phyloP scores from a whole-genome alignment of 345 rosid genomes.

The Isatis tinctoria region DNA sequence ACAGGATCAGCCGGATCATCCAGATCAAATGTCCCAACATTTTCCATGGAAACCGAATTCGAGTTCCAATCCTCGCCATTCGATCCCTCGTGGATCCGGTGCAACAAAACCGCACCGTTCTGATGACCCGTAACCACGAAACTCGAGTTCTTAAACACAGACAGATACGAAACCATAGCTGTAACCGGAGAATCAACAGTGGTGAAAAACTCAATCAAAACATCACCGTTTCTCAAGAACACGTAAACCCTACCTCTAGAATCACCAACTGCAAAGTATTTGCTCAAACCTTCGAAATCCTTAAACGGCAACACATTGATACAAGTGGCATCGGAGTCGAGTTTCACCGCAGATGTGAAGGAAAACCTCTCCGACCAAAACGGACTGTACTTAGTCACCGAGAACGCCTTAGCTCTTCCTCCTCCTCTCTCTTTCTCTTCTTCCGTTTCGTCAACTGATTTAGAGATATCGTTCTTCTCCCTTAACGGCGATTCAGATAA shows the following conservation, averaged over 20 bases:
- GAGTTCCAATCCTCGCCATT: conserved; percentile 70
- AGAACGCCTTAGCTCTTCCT: conserved; percentile 41
- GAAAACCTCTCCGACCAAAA: conserved; percentile 90
- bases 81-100: conserved; percentile 53
- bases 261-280: conserved; percentile 87
- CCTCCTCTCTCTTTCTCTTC: conserved; percentile 16
- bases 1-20: conserved; percentile 41
- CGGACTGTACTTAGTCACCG: conserved; percentile 64
- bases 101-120: conserved; percentile 61
- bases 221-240: conserved; percentile 75
- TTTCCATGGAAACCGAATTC: conserved; percentile 50
- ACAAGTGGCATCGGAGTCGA: conserved; percentile 68
- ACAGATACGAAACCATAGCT: conserved; percentile 71
- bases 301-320: conserved; percentile 68
- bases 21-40: conserved; percentile 41
- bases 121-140: conserved; percentile 73
- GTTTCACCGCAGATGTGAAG: conserved; percentile 78
- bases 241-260: conserved; percentile 70
- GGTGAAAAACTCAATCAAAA: conserved; percentile 59
- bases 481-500: conserved; percentile 29
- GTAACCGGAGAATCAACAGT: conserved; percentile 53
- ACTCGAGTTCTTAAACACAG: conserved; percentile 69
- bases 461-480: conserved; percentile 24
- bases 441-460: conserved; percentile 3
- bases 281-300: conserved; percentile 75